Evolutionary conservation across 495 filamentous ascomycete genomes (phyloP), one percentile per base, ranked within the genome.

Genomic region (Mycothermus thermophilus): DNA sequence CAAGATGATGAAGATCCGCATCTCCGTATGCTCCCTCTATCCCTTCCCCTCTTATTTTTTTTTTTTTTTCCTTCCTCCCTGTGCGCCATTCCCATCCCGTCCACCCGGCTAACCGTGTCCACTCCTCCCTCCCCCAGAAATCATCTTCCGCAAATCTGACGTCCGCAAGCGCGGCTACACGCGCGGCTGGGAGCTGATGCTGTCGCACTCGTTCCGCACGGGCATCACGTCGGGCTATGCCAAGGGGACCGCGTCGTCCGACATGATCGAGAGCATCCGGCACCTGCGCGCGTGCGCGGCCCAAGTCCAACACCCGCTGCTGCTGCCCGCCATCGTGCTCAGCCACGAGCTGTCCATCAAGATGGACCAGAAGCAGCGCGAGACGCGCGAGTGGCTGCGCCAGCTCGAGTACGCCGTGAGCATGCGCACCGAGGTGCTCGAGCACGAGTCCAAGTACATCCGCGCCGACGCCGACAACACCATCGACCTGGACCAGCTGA

Each of bases 101-200:
- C n/a, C n/a, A n/a, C n/a, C n/a, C n/a, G n/a, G n/a, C n/a, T n/a
- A n/a, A 11, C 14, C 14, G 27, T 24, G 5, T 5, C 8, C 6
- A 15, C 33, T 27, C 8, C 21, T 36, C n/a, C 27, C 8, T 1
- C 20, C 2, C 13, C 5, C 37, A 69, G 62, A 73, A 44, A 64
- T 73, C 41, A 59, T 71, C 18, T 69, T 63, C 45, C 60, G 69
- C 27, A 73, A 73, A 51, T 65, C 60, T 22, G 69, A 73, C 40
- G 69, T 73, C 13, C 59, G 67, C 12, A 73, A 73, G 37, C 72
- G 68, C 47, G 69, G 67, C n/a, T 51, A 51, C 26, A 73, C 69
- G 13, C 58, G 69, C 15, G 68, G 69, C 12, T 73, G 68, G 68
- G 69, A 73, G 43, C 49, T 73, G 8, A 70, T 66, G 59, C 58